Evolutionary conservation across 495 filamentous ascomycete species (phyloP).

Genomic region (Pyrenula aspistea): DNA sequence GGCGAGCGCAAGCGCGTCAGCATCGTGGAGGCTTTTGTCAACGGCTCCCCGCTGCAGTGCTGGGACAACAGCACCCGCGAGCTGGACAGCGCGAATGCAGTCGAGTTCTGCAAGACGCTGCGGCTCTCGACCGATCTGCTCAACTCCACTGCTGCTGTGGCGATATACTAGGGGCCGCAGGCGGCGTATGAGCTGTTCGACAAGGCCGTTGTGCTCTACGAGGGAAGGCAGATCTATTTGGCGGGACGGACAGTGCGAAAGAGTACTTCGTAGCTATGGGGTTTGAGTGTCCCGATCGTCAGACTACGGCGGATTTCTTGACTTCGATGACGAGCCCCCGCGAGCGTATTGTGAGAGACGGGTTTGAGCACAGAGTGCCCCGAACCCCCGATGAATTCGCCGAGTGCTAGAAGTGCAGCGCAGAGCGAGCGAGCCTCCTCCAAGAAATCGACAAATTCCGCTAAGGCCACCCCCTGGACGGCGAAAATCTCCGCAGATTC

Average conservation of each 20-base stretch:
- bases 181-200: slow-evolving; percentile 67
- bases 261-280: slow-evolving; percentile 64
- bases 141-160: slow-evolving; percentile 56
- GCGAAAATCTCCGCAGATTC: slow-evolving; percentile 55
- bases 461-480: slow-evolving; percentile 45
- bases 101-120: slow-evolving; percentile 67
- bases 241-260: slow-evolving; percentile 45
- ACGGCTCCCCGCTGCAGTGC: slow-evolving; percentile 57
- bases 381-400: slow-evolving; percentile 72
- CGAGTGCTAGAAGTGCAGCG: slow-evolving; percentile 58
- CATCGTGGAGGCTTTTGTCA: slow-evolving; percentile 61
- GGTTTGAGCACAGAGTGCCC: slow-evolving; percentile 54
- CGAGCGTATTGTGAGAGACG: slow-evolving; percentile 51
- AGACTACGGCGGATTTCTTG: slow-evolving; percentile 70
- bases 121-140: slow-evolving; percentile 53
- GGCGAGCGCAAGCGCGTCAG: slow-evolving; percentile 77
- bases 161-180: slow-evolving; percentile 77
- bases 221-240: slow-evolving; percentile 80
- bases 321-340: slow-evolving; percentile 65
- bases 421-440: slow-evolving; percentile 52
- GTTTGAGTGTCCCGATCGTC: slow-evolving; percentile 58
- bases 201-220: slow-evolving; percentile 67
- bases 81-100: slow-evolving; percentile 65
- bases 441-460: slow-evolving; percentile 63
- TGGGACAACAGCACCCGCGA: slow-evolving; percentile 82